Base-by-base conservation (phyloP, 257 asterid species). In the Jasminum sambac region DNA sequence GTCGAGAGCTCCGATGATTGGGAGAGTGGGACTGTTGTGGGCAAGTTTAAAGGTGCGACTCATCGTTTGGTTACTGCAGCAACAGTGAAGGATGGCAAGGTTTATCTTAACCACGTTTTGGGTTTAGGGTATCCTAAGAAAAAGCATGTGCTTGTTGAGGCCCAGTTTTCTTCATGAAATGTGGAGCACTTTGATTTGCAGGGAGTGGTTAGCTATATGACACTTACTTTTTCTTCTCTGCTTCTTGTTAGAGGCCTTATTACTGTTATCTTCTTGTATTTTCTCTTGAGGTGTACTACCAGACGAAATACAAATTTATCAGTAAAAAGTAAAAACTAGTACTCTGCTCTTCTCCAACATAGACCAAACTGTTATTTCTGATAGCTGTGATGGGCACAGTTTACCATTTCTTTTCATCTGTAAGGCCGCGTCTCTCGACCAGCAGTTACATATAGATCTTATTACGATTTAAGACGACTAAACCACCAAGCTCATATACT, bases 41-140 rank as follows among this genome's bases (percentile, higher is more conserved):
- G 96, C 0, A 83, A 81, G 72, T 81, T 84, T 14, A 77, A 72
- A 11, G 92, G 90, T 0, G 79, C 79, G 0, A 77, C 71, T 37
- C 97, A 95, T 71, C 95, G 99, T 25, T 5, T 91, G 41, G 83
- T 79, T 24, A 85, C 98, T 0, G 88, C 96, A 0, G 90, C 97
- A 6, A 83, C 88, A 0, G 92, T 87, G 72, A 91, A 95, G 83
- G 97, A 91, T 26, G 97, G 83, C 10, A 91, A 84, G 80, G 90
- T 83, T 40, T 95, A 95, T 59, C 41, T 95, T 41, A 91, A 81
- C 74, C 99, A 91, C 69, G 8, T 95, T n/a, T 16, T 91, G 74
- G 98, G 98, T 24, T 72, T 95, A 77, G 99, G 99, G 30, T 95
- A 88, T 62, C 97, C 99, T 12, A 87, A 72, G 78, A 89, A 71